A percentile compares a stretch with the other conserved stretches of the same genome.
phyloP scores from a whole-genome alignment of 2,329 filamentous ascomycete species.

The Aureobasidium melanogenum region DNA sequence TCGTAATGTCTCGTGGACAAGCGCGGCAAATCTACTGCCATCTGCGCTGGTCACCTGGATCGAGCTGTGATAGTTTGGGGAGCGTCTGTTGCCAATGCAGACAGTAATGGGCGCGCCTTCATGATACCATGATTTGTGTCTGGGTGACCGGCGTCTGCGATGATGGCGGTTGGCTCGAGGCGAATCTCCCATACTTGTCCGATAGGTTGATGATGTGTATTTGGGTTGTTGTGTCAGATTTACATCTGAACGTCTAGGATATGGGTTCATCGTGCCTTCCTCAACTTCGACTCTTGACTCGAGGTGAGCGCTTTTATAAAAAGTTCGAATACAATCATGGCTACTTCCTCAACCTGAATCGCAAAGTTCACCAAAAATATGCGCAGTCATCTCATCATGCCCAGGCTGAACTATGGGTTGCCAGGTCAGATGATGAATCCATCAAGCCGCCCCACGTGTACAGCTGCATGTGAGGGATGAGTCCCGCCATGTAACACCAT shows the following conservation, averaged over 20 bases:
- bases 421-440: slow-evolving; percentile 2
- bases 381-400: neutral
- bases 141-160: slow-evolving; percentile 13
- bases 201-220: neutral
- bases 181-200: slow-evolving; percentile 3
- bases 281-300: neutral
- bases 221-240: neutral
- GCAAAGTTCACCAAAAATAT: neutral
- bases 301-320: neutral
- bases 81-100: slow-evolving; percentile 24
- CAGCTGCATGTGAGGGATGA: neutral
- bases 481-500: neutral
- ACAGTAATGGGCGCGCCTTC: slow-evolving; percentile 20
- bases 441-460: neutral
- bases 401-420: slow-evolving; percentile 3
- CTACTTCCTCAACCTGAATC: neutral
- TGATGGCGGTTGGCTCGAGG: neutral
- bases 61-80: slow-evolving; percentile 21
- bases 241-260: slow-evolving; percentile 3
- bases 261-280: slow-evolving; percentile 6
- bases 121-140: slow-evolving; percentile 19
- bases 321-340: neutral
- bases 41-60: slow-evolving; percentile 22
- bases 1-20: slow-evolving; percentile 25
- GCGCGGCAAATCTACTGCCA: slow-evolving; percentile 21